Evolutionary conservation across 2,329 filamentous ascomycete genomes (phyloP), one percentile per base, ranked within the genome.

Genomic region (Calonectria hongkongensis): DNA sequence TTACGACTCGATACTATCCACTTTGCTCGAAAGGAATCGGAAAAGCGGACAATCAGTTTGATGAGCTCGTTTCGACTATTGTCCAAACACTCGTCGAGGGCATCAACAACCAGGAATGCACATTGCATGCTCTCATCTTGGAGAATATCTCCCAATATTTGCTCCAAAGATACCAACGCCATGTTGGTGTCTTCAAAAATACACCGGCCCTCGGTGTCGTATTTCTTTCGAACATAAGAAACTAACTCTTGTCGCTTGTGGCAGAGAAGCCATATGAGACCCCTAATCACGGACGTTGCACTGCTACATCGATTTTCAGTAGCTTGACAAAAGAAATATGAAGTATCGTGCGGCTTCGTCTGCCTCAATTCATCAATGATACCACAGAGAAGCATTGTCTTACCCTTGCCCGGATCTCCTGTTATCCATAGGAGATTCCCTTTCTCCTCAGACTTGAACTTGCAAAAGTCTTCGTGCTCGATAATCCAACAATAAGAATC

Each of bases 261-360:
- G 4, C 85, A 70, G 4, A 90, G 82, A 36, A 85, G 58, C 65
- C 83, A 87, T 0, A 89, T 79, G 0, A 90, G 80, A 0, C 87
- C 84, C 0, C 85, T 83, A 4, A 89, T 74, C 0, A 88, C 84
- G 2, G 86, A 80, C 0, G 76, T 82, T 0, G 85, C 84, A 58
- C 75, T 86, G 65, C 86, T 87, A 10, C 86, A 72, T 0, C 18
- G 45, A 48, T 71, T 48, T 36, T 88, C 80, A 1, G 83, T 84
- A 5, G 80, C 83, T 69, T 89, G 84, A 71, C 85, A 89, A 76
- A 89, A 89, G 78, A 87, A 87, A 71, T 72, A 78, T 5, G 75
- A 71, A 30, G 84, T 13, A 0, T 8, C 3, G 0, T 39, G 8
- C 4, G 10, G 7, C 2, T 21, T 25, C 4, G 33, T 12, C 2